Evolutionary conservation across 129 eudicot genomes (phyloP), one percentile per base, ranked within the genome.

Genomic region (Chrysanthemum seticuspe): DNA sequence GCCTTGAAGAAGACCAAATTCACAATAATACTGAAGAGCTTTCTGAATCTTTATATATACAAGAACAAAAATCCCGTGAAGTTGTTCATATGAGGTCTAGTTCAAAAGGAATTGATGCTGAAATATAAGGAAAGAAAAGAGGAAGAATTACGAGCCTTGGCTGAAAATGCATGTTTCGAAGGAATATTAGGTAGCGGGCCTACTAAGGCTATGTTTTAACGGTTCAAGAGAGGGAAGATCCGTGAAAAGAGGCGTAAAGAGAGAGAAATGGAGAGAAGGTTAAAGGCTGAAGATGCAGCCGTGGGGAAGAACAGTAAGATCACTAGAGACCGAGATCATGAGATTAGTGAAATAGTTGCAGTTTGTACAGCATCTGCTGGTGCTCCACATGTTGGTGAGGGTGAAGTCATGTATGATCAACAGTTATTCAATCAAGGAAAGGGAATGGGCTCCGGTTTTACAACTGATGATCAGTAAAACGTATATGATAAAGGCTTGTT

Each of bases 301-400:
- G 82, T 87, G 95, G 95, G 95, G 11, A 89, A 92, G 82, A 92
- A 89, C 81, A 89, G 95, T 67, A 93, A 93, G 72, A 85, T 87
- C 12, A 89, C 96, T 0, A 67, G 96, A 21, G 98, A 89, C 71
- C 67, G 90, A 53, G 98, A 89, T 59, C 96, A 95, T 78, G 98
- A 93, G 53, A 81, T 93, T 55, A 89, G 98, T 48, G 98, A 92
- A 84, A 92, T 89, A 57, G 98, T 92, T 50, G 98, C 98, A 3
- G 88, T 92, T 10, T 92, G 95, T 2, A 92, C 89, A 92, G 95
- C 98, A 0, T 81, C 90, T 0, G 36, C 4, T 29, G 36, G 36
- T 29, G 36, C 36, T 1, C 4, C 36, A 29, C 4, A 23, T 23
- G 25, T 23, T 23, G 25, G 36, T 29, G 36, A 4, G 36, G 36